Base-by-base conservation (phyloP, 352 stramenopile species). In the Phytophthora constricta region DNA sequence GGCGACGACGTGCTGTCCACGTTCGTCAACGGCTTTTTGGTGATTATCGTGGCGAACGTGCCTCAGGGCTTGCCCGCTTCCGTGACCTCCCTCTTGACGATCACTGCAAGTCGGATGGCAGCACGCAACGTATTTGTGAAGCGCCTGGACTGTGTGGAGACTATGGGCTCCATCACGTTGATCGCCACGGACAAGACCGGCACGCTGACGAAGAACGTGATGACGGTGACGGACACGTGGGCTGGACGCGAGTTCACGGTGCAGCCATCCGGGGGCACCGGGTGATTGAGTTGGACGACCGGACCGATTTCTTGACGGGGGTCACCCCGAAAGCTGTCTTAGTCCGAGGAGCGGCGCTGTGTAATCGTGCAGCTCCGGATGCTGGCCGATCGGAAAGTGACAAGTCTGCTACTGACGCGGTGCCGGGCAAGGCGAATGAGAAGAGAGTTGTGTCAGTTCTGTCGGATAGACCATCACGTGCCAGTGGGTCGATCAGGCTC, bases 121-220 rank as follows among this genome's bases (percentile, higher is more conserved):
- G 72, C 89, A 23, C 77, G 91, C 46, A 94, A 92, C 55, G 89
- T 93, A 45, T 97, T 98, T 51, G 91, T 98, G 13, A 92, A 92
- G 48, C 74, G 90, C 2, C 59, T 98, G 2, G 86, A 89, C 26
- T 92, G 91, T 22, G 94, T 98, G 48, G 87, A 98, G 66, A 92
- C 95, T 10, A 76, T 98, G 52, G 92, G 89, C 3, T 83, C 79
- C 25, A 97, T 97, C 74, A 82, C 78, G 43, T 78, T 98, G 20
- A 82, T 98, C 17, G 97, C 92, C 26, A 96, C 89, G 0, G 95
- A 98, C 76, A 98, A 98, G 75, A 98, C 93, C 2, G 92, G 91
- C 22, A 98, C 93, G 43, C 82, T 98, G 7, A 98, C 95, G 4
- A 84, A 82, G 65, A 86, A 84, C 70, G 72, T 88, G 47, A 83